Evolutionary conservation across 306 rosid genomes (phyloP).

Genomic region (Medicago lupulina): DNA sequence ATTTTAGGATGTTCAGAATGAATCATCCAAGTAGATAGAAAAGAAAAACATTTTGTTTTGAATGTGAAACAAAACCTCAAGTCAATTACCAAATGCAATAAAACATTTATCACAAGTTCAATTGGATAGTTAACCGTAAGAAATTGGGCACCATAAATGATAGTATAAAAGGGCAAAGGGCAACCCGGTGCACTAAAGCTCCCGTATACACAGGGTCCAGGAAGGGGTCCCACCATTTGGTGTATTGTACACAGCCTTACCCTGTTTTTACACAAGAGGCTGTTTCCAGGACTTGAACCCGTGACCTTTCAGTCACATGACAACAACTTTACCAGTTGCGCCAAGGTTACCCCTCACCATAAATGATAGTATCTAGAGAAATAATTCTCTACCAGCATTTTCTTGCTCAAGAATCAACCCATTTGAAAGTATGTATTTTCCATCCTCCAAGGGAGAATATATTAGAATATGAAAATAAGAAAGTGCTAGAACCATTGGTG

Average conservation of each 20-base stretch:
- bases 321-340: too few species aligned
- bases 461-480: neutral
- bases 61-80: conserved; percentile 24
- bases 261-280: too few species aligned
- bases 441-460: neutral
- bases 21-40: conserved; percentile 34
- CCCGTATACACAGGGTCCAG: too few species aligned
- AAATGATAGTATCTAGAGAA: conserved; percentile 11
- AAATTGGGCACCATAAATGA: conserved; percentile 9
- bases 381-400: conserved; percentile 22
- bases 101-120: conserved; percentile 31
- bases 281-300: too few species aligned
- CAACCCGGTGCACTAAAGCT: too few species aligned
- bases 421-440: neutral
- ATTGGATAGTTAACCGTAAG: conserved; percentile 36
- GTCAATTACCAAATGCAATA: conserved; percentile 23
- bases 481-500: neutral
- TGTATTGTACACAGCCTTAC: too few species aligned
- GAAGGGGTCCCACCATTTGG: too few species aligned
- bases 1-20: conserved; percentile 40
- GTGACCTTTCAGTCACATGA: too few species aligned
- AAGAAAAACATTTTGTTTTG: conserved; percentile 17
- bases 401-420: conserved; percentile 12
- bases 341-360: too few species aligned
- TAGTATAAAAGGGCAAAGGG: too few species aligned